Conservation (phyloP, 2,329 filamentous ascomycete genomes). For the Nemania bipapillata region DNA sequence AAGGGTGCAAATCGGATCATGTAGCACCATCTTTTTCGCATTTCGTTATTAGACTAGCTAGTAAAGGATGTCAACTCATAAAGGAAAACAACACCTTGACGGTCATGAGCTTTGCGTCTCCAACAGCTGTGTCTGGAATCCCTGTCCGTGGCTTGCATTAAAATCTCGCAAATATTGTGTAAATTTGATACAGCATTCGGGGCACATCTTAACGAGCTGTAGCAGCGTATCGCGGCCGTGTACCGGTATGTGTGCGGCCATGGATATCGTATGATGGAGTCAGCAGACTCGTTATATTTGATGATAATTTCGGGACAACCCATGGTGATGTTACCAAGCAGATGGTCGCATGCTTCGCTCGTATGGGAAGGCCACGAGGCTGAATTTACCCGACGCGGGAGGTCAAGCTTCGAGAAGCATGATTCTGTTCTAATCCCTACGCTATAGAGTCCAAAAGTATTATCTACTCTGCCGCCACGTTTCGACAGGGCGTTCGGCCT, state of each 20-base stretch:
- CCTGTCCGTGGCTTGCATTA: constrained; percentile 13
- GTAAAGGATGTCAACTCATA: constrained; percentile 3
- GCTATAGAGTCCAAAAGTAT: constrained; percentile 5
- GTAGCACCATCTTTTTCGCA: constrained; percentile 27
- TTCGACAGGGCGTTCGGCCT: constrained; percentile 11
- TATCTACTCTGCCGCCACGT: constrained; percentile 2
- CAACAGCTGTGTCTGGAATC: background rate
- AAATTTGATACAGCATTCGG: constrained; percentile 22
- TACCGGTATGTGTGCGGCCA: background rate
- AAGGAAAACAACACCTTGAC: constrained; percentile 1
- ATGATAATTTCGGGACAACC: background rate
- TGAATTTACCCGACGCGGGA: constrained; percentile 13
- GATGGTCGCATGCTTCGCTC: constrained; percentile 19
- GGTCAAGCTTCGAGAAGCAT: constrained; percentile 6
- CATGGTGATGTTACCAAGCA: constrained; percentile 19
- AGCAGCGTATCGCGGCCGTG: constrained; percentile 11
- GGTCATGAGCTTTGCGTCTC: background rate
- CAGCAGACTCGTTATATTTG: constrained; percentile 23
- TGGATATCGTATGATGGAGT: constrained; percentile 33
- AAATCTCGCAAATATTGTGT: constrained; percentile 2
- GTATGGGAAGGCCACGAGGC: constrained; percentile 17
- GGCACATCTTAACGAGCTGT: constrained; percentile 20
- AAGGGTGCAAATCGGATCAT: constrained; percentile 31
- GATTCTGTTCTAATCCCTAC: background rate
- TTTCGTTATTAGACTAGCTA: background rate